Evolutionary conservation across 2,329 filamentous ascomycete species (phyloP).

Genomic region (Penicillium sp.): DNA sequence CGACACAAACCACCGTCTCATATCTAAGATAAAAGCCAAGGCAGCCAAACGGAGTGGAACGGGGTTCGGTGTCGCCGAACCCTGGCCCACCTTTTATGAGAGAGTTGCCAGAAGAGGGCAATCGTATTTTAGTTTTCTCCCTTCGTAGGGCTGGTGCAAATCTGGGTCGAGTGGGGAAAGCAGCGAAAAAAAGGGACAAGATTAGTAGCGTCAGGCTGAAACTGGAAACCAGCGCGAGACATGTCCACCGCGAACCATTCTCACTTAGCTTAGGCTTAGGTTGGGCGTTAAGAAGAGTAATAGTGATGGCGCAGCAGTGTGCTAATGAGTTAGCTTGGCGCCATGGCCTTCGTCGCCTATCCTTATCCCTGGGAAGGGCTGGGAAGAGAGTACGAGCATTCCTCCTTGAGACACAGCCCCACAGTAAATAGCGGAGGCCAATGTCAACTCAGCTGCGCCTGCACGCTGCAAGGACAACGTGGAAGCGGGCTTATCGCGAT

Average conservation of each 20-base stretch:
- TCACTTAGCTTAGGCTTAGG: neutral
- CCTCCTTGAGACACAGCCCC: neutral
- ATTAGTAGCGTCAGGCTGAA: neutral
- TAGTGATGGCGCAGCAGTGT: neutral
- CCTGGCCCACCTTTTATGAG: neutral
- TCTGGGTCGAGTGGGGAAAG: neutral
- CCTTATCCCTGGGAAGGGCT: neutral
- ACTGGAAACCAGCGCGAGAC: neutral
- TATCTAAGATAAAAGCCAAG: neutral
- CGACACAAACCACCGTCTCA: neutral
- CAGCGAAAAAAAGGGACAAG: neutral
- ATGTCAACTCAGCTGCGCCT: neutral
- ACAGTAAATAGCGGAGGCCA: neutral
- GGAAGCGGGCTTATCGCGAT: neutral
- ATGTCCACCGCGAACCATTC: neutral
- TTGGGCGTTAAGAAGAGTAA: neutral
- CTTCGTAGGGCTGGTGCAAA: neutral
- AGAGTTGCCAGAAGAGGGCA: neutral
- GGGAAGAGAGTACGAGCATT: conserved; percentile 5
- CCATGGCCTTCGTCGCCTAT: neutral
- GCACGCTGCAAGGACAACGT: neutral
- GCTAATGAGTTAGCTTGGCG: neutral
- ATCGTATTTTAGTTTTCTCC: neutral
- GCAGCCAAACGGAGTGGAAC: neutral
- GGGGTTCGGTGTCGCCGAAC: neutral